Base-by-base conservation (phyloP, 2,329 filamentous ascomycete species). In the Neophaeococcomyces mojaviensis region DNA sequence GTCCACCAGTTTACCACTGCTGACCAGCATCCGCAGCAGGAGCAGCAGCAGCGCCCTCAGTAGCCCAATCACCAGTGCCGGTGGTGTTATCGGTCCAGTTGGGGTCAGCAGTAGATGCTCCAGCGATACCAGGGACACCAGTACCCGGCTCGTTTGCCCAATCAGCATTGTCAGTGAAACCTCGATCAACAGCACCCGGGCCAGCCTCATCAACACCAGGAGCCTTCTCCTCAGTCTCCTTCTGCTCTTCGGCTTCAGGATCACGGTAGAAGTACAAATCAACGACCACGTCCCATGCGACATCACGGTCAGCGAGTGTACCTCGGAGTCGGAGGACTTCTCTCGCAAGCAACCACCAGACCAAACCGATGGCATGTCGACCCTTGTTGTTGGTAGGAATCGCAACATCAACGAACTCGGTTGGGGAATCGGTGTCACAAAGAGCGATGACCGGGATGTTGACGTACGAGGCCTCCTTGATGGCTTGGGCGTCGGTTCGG, bases 361-460 rank as follows among this genome's bases (percentile, higher is more conserved):
- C 72, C 64, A 92, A 81, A 79, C 92, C 92, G 65, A 98, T 98
- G 70, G 94, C 84, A 78, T 97, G 89, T 70, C 92, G 90, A 79
- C 89, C 90, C 86, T 98, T 98, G 88, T 98, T 98, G 88, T 98
- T 98, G 78, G 92, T 96, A 67, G 92, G 92, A 76, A 98, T 98
- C 73, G 92, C 92, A 73, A 97, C 88, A 69, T 98, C 92, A 70
- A 98, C 92, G 78, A 90, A 98, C 77, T 98, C 90, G 73, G 92
- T 97, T 66, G 92, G 92, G 53, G 92, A 97, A 80, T 98, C 92
- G 68, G 90, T 96, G 76, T 98, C 92, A 79, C 86, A 92, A 63
- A 98, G 89, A 66, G 88, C 92, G 67, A 98, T 96, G 74, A 98
- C 92, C 69, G 92, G 92, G 71, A 98, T 97, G 84, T 98, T 98